Percentiles rank a stretch among this genome's conserved stretches.
Evolutionary conservation across 805 yeast species (phyloP).

Genomic region (Metschnikowia peoriensis): DNA sequence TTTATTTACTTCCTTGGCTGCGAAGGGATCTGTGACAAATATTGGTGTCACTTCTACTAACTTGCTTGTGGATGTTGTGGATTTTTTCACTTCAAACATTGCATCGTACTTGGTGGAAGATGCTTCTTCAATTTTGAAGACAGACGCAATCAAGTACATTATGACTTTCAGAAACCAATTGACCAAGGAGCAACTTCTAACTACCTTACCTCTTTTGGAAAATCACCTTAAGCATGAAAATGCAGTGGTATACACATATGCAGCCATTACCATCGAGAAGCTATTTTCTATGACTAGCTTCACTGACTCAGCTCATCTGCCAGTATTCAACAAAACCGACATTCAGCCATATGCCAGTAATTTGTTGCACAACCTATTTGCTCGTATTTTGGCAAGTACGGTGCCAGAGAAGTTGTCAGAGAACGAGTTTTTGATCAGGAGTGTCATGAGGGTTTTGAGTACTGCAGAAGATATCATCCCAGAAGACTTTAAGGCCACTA

Average conservation of each 20-base stretch:
- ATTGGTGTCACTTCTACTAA: slow-evolving; percentile 88
- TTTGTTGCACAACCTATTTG: slow-evolving; percentile 63
- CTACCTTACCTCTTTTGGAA: slow-evolving; percentile 76
- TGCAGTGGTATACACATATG: slow-evolving; percentile 86
- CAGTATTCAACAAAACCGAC: slow-evolving; percentile 72
- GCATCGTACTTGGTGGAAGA: slow-evolving; percentile 73
- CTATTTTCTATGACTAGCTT: slow-evolving; percentile 73
- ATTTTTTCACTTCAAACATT: slow-evolving; percentile 76
- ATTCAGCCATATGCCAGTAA: slow-evolving; percentile 59
- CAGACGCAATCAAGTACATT: slow-evolving; percentile 90
- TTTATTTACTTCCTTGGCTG: slow-evolving; percentile 83
- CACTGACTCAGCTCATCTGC: slow-evolving; percentile 46
- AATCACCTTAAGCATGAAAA: slow-evolving; percentile 56
- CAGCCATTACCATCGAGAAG: slow-evolving; percentile 90
- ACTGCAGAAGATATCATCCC: slow-evolving; percentile 67
- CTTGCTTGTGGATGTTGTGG: slow-evolving; percentile 78
- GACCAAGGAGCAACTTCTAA: slow-evolving; percentile 76
- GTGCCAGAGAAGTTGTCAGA: slow-evolving; percentile 90
- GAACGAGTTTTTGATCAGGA: slow-evolving; percentile 89
- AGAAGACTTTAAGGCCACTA: slow-evolving; percentile 40
- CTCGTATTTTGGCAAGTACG: slow-evolving; percentile 52
- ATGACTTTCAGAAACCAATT: slow-evolving; percentile 89
- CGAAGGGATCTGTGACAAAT: slow-evolving; percentile 84
- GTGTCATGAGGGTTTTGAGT: slow-evolving; percentile 77
- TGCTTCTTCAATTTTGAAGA: slow-evolving; percentile 75